phyloP scores from a whole-genome alignment of 345 rosid genomes.

The Gossypium bickii region DNA sequence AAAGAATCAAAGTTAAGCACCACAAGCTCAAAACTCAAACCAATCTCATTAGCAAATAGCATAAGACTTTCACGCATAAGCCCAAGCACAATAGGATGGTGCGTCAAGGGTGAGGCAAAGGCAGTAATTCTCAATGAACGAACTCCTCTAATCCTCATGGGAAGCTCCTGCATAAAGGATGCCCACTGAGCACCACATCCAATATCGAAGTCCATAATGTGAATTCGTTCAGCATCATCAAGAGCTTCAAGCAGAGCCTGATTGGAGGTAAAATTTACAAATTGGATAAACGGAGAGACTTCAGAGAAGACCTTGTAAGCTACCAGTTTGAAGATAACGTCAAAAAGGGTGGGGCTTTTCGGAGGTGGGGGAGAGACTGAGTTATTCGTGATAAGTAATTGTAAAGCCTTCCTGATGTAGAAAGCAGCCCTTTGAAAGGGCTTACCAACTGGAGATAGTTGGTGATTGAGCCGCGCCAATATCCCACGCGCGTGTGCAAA shows the following conservation, averaged over 20 bases:
- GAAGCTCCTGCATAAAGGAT: slow-evolving; percentile 57
- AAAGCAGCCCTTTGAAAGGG: slow-evolving; percentile 53
- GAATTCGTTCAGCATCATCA: slow-evolving; percentile 35
- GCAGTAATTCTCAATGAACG: slow-evolving; percentile 50
- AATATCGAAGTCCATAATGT: slow-evolving; percentile 54
- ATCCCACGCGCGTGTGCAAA: slow-evolving; percentile 74
- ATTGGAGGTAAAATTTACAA: slow-evolving; percentile 48
- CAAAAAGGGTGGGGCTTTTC: slow-evolving; percentile 32
- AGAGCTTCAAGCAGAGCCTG: slow-evolving; percentile 53
- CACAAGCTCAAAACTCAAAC: slow-evolving; percentile 44
- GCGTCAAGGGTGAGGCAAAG: slow-evolving; percentile 44
- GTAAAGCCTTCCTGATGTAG: slow-evolving; percentile 62
- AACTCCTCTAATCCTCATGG: slow-evolving; percentile 33
- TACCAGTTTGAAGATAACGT: slow-evolving; percentile 45
- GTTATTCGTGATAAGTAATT: slow-evolving; percentile 35
- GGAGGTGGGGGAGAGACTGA: slow-evolving; percentile 28
- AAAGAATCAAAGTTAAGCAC: slow-evolving; percentile 42
- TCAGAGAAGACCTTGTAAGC: slow-evolving; percentile 52
- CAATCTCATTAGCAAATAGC: slow-evolving; percentile 44
- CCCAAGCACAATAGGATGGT: slow-evolving; percentile 42
- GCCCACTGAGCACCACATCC: slow-evolving; percentile 65
- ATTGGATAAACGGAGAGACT: slow-evolving; percentile 49
- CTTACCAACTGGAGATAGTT: slow-evolving; percentile 53
- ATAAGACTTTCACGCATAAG: slow-evolving; percentile 46
- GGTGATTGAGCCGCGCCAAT: slow-evolving; percentile 99